Evolutionary conservation across 1,139 yeast genomes (phyloP), one percentile per base, ranked within the genome.

Genomic region (Geotrichum australiense): DNA sequence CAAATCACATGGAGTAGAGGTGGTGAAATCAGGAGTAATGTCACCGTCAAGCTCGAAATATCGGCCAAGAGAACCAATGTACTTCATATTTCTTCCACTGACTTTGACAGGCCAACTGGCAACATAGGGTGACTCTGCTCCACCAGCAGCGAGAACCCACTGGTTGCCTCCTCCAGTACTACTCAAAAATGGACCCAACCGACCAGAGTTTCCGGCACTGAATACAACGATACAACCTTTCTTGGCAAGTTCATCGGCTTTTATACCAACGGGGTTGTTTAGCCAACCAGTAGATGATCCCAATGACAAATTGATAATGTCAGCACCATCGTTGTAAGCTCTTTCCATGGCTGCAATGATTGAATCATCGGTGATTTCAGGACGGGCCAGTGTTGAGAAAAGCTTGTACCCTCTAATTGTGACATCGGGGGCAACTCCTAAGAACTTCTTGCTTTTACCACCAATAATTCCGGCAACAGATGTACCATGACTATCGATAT

Each of bases 381-480:
- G 11, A 15, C 4, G 29, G 4, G n/a, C n/a, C n/a, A n/a, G n/a
- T n/a, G n/a, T n/a, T n/a, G n/a, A n/a, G 25, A 52, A 51, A 11
- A 51, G 46, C 12, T 43, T 39, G 35, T 52, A 52, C 47, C 48
- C 47, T 12, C 43, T 38, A 15, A 51, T 24, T 8, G 42, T 46
- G 19, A 53, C 55, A 25, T 41, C 41, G 11, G 54, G 54, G 5
- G 81, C 70, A 1, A 73, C 78, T 0, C 82, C 81, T 50, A 61
- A 74, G 1, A 69, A 66, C 16, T 51, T 53, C 0, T 79, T 72
- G 0, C 79, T 37, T 7, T 32, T 45, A 21, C 50, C 54, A n/a
- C 46, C 80, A 21, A 76, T 67, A 10, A 76, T 52, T 0, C 81
- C 81, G 0, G 80, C 80, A 3, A 74, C 81, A 52, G 75, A 80